Conservation (phyloP, 2,329 filamentous ascomycete genomes). For the Bipolaris victoriae region DNA sequence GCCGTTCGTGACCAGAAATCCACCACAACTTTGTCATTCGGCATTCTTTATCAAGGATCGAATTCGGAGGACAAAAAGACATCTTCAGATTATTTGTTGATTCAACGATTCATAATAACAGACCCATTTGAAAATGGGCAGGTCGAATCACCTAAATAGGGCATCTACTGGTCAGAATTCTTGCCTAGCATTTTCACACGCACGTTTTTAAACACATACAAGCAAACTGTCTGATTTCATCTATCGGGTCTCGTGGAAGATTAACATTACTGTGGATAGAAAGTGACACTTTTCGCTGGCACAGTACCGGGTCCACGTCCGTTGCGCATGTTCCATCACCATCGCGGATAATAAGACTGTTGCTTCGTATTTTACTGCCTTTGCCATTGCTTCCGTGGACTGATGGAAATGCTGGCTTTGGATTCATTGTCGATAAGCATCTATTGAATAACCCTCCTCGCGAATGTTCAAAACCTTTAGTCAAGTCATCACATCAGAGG, state of each 20-base stretch:
- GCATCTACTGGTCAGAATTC: too few relatives aligned
- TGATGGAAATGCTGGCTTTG: not conserved
- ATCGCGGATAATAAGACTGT: not conserved
- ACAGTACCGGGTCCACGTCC: not conserved
- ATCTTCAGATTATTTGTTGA: too few relatives aligned
- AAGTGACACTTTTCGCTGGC: too few relatives aligned
- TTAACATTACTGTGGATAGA: not conserved
- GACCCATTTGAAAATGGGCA: too few relatives aligned
- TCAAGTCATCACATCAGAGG: conserved; percentile 25
- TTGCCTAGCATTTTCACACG: too few relatives aligned
- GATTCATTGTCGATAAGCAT: not conserved
- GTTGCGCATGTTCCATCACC: not conserved
- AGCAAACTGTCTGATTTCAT: too few relatives aligned
- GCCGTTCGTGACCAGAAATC: not conserved
- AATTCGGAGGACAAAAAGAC: not conserved
- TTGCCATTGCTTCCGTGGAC: not conserved
- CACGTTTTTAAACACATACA: too few relatives aligned
- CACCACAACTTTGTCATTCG: not conserved
- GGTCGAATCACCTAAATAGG: too few relatives aligned
- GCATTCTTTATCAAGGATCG: not conserved
- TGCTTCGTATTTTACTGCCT: not conserved
- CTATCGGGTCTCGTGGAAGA: too few relatives aligned
- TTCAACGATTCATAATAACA: too few relatives aligned
- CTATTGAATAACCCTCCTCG: conserved; percentile 2
- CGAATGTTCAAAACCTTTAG: conserved; percentile 11